Evolutionary conservation across 129 eudicot genomes (phyloP).

Genomic region (Erigeron canadensis): DNA sequence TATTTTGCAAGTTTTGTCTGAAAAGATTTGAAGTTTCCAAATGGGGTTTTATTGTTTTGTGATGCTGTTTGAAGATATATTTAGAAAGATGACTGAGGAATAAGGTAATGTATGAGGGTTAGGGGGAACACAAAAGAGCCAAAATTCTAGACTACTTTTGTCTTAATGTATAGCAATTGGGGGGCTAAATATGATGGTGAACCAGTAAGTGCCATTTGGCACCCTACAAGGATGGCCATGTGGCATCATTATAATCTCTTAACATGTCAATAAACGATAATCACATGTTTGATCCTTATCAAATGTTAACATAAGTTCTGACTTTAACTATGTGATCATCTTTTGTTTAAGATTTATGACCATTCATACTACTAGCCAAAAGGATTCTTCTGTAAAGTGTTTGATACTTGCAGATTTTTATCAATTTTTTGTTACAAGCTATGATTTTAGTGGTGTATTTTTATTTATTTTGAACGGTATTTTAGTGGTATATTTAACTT

Average conservation of each 20-base stretch:
- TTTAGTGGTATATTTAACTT: no score
- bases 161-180: conserved; percentile 27
- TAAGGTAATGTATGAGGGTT: conserved; percentile 1
- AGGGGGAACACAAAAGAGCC: conserved; percentile 17
- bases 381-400: no score
- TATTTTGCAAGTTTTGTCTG: conserved; percentile 5
- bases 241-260: conserved; percentile 2
- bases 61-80: not conserved
- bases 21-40: conserved; percentile 7
- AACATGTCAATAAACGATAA: not conserved
- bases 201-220: conserved; percentile 45
- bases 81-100: not conserved
- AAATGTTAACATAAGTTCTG: no score
- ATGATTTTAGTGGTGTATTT: no score
- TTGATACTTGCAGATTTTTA: no score
- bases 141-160: conserved; percentile 46
- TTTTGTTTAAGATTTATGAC: no score
- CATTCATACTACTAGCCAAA: no score
- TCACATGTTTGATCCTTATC: not conserved
- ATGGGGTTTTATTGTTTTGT: conserved; percentile 5
- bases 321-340: no score
- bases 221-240: not conserved
- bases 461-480: no score
- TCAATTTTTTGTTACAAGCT: no score
- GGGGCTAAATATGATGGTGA: conserved; percentile 24